Base-by-base conservation (phyloP, 2,329 filamentous ascomycete species). In the Scedosporium dehoogii region DNA sequence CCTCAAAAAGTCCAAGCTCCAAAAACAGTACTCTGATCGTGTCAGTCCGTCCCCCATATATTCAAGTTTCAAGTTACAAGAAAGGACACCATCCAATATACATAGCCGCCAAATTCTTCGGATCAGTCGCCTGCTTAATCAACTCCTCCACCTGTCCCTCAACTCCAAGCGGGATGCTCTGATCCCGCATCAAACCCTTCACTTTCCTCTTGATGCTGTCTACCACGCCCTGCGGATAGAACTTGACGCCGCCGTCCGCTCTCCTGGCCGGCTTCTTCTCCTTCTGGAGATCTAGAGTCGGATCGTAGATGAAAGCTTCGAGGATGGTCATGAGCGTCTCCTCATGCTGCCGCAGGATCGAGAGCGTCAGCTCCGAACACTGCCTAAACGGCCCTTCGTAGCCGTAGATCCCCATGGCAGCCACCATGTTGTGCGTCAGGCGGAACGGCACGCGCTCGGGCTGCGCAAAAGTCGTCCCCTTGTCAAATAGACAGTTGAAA, bases 401-500 rank as follows among this genome's bases (percentile, higher is more conserved):
- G 64, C 92, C 91, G 71, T 96, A 93, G 23, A 96, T 87, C 4
- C 94, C 94, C 86, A 99, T 97, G 10, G 94, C 96, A 66, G 96
- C 91, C 42, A 96, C 85, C 93, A 99, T 97, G 75, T 99, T 99
- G 80, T 97, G 93, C 3, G 94, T 99, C 51, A 99, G 81, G 16
- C 96, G 89, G 80, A 99, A 99, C 1, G 94, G 96, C 1, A 99
- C 94, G 33, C 89, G 81, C 74, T 99, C 94, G 0, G 94, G 93
- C 73, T 96, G 96, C 65, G 92, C 88, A 72, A 99, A 97, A 0
- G 92, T 97, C 48, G 93, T 83, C 1, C 94, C 94, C 71, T 99
- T 99, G 78, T 99, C 96, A 73, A 99, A 99, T 4, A 99, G 85
- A 74, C 96, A 99, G 76, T 99, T 99, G 81, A 99, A 99, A 76